Conservation (phyloP, 441 rosid genomes). For the Euphorbia schlechtendalii region DNA sequence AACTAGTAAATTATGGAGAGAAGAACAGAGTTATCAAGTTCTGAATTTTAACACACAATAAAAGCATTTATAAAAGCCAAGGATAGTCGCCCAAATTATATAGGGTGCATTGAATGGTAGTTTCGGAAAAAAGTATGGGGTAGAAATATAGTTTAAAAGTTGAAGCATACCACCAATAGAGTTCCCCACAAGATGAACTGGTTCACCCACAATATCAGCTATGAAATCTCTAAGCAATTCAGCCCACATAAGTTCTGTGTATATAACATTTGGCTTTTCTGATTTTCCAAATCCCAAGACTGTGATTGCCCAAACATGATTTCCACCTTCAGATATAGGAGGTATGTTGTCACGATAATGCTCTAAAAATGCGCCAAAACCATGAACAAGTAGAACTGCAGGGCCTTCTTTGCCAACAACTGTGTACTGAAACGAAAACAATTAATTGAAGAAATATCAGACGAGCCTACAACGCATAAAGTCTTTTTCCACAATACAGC, state of each 20-base stretch:
- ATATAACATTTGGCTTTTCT: slow-evolving; percentile 77
- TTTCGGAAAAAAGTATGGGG: background rate
- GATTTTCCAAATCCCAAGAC: slow-evolving; percentile 86
- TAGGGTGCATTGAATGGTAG: background rate
- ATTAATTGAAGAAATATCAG: slow-evolving; percentile 7
- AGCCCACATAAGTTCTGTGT: slow-evolving; percentile 85
- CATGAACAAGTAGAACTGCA: slow-evolving; percentile 77
- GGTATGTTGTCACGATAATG: slow-evolving; percentile 71
- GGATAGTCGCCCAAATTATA: background rate
- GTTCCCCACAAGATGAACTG: slow-evolving; percentile 83
- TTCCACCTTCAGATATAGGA: slow-evolving; percentile 44
- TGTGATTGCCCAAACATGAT: slow-evolving; percentile 74
- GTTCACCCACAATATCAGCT: slow-evolving; percentile 67
- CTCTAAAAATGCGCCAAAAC: slow-evolving; percentile 92
- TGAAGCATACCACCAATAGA: slow-evolving; percentile 71
- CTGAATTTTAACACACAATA: background rate
- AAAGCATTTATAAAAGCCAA: background rate
- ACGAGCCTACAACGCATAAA: background rate
- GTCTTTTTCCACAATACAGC: slow-evolving; percentile 1
- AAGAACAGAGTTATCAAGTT: background rate
- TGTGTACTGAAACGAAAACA: slow-evolving; percentile 51
- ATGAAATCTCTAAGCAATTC: slow-evolving; percentile 81
- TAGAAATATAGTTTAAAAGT: slow-evolving; percentile 9
- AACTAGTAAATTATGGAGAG: slow-evolving; percentile 4
- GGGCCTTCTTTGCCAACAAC: slow-evolving; percentile 63